phyloP scores from a whole-genome alignment of 1,139 yeast species.

The Suhomyces bokatorum region DNA sequence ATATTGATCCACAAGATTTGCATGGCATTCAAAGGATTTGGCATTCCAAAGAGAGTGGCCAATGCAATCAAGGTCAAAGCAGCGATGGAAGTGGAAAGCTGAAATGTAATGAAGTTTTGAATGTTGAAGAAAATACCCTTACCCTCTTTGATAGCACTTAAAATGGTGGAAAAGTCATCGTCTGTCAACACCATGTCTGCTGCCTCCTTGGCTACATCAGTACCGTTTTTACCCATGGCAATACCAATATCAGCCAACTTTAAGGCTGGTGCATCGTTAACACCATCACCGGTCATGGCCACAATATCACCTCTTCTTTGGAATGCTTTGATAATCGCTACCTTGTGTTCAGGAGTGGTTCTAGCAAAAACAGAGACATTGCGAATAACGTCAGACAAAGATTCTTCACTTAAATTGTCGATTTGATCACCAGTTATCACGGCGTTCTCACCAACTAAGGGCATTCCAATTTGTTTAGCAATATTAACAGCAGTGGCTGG shows the following conservation, averaged over 20 bases:
- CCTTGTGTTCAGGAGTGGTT: conserved; percentile 95
- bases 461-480: conserved; percentile 91
- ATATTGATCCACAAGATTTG: conserved; percentile 97
- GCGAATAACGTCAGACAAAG: conserved; percentile 70
- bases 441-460: conserved; percentile 62
- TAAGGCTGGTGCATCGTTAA: conserved; percentile 98
- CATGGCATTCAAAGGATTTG: conserved; percentile 98
- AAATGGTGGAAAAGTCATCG: conserved; percentile 91
- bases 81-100: conserved; percentile 91
- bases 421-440: conserved; percentile 84
- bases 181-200: conserved; percentile 97
- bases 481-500: conserved; percentile 91
- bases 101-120: conserved; percentile 91
- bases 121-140: conserved; percentile 94
- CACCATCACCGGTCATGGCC: conserved; percentile 99
- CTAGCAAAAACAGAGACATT: conserved; percentile 92
- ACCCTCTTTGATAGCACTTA: conserved; percentile 93
- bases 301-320: conserved; percentile 93
- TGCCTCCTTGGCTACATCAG: conserved; percentile 98
- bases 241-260: conserved; percentile 97
- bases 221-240: conserved; percentile 95
- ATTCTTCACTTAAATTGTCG: conserved; percentile 67
- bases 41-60: conserved; percentile 81
- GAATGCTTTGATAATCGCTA: conserved; percentile 84
- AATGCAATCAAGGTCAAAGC: conserved; percentile 87